A percentile compares a stretch with the other conserved stretches of the same genome.
Conservation (phyloP, 345 rosid genomes). For the Odontarrhena argentea region DNA sequence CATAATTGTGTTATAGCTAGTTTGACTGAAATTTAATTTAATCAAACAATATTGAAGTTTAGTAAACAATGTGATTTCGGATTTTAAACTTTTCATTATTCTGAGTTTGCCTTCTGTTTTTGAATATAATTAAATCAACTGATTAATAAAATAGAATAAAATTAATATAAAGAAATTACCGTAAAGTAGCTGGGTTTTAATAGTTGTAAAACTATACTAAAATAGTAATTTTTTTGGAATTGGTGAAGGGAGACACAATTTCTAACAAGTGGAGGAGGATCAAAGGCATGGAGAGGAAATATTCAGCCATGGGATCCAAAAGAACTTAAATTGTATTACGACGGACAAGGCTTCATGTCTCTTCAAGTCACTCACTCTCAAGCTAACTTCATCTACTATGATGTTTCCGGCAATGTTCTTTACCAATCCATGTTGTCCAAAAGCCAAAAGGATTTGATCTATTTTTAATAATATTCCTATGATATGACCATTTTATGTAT, state of each 20-base stretch:
- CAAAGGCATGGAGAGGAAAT: conserved; percentile 79
- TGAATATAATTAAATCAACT: not conserved
- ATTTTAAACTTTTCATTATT: too few species aligned
- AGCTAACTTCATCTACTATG: conserved; percentile 47
- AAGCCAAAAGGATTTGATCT: not conserved
- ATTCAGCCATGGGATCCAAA: conserved; percentile 48
- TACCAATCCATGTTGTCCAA: conserved; percentile 50
- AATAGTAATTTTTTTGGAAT: not conserved
- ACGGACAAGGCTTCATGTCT: conserved; percentile 84
- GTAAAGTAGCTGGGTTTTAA: not conserved
- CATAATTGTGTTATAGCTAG: too few species aligned
- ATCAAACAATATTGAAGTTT: too few species aligned
- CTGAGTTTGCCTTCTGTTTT: too few species aligned
- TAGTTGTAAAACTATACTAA: not conserved
- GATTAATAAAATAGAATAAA: not conserved
- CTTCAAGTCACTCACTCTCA: conserved; percentile 44
- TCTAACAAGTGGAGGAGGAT: conserved; percentile 82
- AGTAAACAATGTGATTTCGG: too few species aligned
- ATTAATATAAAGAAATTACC: too few species aligned
- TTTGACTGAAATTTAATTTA: too few species aligned
- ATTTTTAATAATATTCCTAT: not conserved
- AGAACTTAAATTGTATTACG: conserved; percentile 64
- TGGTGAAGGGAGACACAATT: conserved; percentile 53
- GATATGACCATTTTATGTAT: not conserved
- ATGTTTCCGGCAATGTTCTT: conserved; percentile 55